Conservation (phyloP, 495 filamentous ascomycete genomes). For the Lasiosphaeria hispida region DNA sequence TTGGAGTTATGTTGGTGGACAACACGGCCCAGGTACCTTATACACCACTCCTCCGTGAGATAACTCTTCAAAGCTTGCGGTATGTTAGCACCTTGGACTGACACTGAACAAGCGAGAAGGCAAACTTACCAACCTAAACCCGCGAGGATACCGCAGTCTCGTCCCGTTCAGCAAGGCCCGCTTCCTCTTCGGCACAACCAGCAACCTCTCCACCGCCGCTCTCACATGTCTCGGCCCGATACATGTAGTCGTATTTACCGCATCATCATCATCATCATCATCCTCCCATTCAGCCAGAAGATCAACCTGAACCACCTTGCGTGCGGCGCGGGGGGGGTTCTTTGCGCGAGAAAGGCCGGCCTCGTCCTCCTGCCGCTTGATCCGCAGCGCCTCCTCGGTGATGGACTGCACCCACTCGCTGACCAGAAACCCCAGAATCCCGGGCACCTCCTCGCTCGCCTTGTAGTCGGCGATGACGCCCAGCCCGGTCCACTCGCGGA, state of each 20-base stretch:
- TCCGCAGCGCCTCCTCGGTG: neutral
- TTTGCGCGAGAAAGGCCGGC: too few relatives aligned
- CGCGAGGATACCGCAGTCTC: too few relatives aligned
- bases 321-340: too few relatives aligned
- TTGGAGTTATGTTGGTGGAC: too few relatives aligned
- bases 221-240: neutral
- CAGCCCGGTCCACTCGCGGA: slow-evolving; percentile 22
- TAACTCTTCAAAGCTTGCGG: too few relatives aligned
- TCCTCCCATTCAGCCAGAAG: neutral
- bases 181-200: neutral
- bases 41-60: too few relatives aligned
- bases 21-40: too few relatives aligned
- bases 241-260: neutral
- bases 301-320: too few relatives aligned
- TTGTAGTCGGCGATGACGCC: neutral
- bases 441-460: neutral
- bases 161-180: neutral
- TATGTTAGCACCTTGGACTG: too few relatives aligned
- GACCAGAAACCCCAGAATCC: neutral
- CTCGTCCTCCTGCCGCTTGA: neutral
- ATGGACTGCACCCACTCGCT: neutral
- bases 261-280: neutral
- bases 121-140: too few relatives aligned
- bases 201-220: neutral
- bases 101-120: neutral